Evolutionary conservation across 1,284 basidiomycete species (phyloP), one percentile per base, ranked within the genome.

Genomic region (Marasmius fiardii): DNA sequence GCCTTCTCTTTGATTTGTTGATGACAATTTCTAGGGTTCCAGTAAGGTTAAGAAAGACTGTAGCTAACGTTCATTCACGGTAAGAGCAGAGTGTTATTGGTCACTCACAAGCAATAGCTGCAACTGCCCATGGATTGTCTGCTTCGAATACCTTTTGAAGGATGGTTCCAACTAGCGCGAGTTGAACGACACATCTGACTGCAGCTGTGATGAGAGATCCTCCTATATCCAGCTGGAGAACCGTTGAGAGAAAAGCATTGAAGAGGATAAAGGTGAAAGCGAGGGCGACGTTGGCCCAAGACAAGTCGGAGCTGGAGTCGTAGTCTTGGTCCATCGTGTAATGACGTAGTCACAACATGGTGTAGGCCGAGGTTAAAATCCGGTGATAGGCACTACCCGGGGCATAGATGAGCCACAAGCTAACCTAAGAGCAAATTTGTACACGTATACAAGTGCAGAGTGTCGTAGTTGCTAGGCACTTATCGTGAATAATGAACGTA

Each of bases 1-100:
- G 90, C n/a, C 91, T 75, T 60, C 82, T 78, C 65, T 87, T 86
- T 1, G 87, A 82, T 67, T 90, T 92, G 73, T 92, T 91, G 50
- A 86, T 77, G 4, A 77, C 75, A 77, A 49, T 80, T 61, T 88
- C 86, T 41, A 82, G 71, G 0, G 86, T 90, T 2, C 89, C 90
- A 60, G 93, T 74, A 6, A 89, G 62, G 67, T 90, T 92, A 51
- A 93, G 70, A 31, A 92, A 66, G 44, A 82, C 86, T 85, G 50
- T 2, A 54, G 51, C 12, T 23, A 24, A 23, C 26, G n/a, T 33
- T 51, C 45, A 21, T 48, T 24, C 51, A 20, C 26, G 45, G 10
- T 12, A 18, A 50, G 21, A 26, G 31, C 41, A 48, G 26, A 50
- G 20, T 45, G 45, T 47, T 16, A 41, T 14, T 3, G 8, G n/a